Evolutionary conservation across 2,329 filamentous ascomycete genomes (phyloP), one percentile per base, ranked within the genome.

Genomic region (Pseudopyricularia javanii): DNA sequence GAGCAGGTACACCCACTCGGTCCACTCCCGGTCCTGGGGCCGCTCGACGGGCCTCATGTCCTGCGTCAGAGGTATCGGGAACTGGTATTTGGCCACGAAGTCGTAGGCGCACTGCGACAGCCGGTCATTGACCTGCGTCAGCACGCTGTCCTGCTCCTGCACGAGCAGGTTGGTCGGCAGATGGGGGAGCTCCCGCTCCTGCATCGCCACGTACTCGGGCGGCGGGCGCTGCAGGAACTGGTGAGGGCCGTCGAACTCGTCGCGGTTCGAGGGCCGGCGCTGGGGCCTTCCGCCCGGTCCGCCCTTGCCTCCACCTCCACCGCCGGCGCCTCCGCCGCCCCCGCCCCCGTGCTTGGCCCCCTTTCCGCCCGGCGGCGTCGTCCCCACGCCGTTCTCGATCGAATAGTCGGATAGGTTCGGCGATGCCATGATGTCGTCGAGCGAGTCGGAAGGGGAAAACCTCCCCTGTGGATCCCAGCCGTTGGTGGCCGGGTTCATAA

Each of bases 51-150:
- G 84, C 59, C 87, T 79, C 79, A 90, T 90, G 66, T 91, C 86
- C 66, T 86, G 80, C 54, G 88, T 87, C 61, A 93, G 70, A 11
- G 88, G 88, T 59, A 94, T 90, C 12, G 88, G 88, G 64, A 94
- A 94, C 68, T 91, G 88, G 66, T 93, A 93, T 68, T 89, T 90
- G 61, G 88, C 88, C 61, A 94, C 84, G 68, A 94, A 94, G 69
- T 94, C 87, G 74, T 86, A 94, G 32, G 88, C 88, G 66, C 88
- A 93, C 66, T 86, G 85, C 24, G 88, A 90, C 47, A 94, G 74
- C 56, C 88, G 80, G 68, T 91, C 87, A 71, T 93, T 93, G 67
- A 93, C 87, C 67, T 85, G 80, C 54, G 79, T 80, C 54, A 93
- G 74, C 60, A 94, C 86, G 63, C 78, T 80, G 70, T 93, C 88